Base-by-base conservation (phyloP, 139 green algal genomes). In the Chlorella sorokiniana region DNA sequence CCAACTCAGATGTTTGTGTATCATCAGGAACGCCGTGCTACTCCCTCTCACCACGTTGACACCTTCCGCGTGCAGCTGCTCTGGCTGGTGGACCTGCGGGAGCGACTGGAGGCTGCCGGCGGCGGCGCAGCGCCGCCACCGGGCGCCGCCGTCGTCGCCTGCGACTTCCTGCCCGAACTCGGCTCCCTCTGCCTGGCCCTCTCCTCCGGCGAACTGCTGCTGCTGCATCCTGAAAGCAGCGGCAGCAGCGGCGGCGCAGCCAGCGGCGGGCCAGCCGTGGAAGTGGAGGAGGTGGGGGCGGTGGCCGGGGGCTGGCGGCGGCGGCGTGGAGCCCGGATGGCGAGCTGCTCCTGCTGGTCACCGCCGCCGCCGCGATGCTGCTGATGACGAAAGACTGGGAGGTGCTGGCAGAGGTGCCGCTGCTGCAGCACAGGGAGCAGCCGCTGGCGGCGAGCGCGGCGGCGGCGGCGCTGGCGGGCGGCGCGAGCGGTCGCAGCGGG, bases 301-400 rank as follows among this genome's bases (percentile, higher is more conserved):
- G 63, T 96, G 23, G 69, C 92, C 22, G 94, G 88, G 93, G 94
- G 45, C 56, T 97, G 25, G 82, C 75, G 9, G 89, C 79, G 5
- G 64, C 88, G 71, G 83, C 84, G 3, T 95, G 90, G 92, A 95
- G 89, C 69, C 95, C 95, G 0, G 95, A 97, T 78, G 95, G 95
- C 1, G 91, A 98, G 79, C 65, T 92, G 51, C 71, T 98, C 44
- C 91, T 75, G 1, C 37, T 95, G 3, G 78, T 94, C n/a, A 93
- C 88, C 44, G 78, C 75, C 20, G 48, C 23, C 8, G 88, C 86
- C 37, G n/a, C n/a, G n/a, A 83, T 88, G 45, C 80, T 98, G 69
- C 83, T 97, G 69, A 76, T 98, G 10, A 95, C 98, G 91, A 96
- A 82, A 65, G 61, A 78, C 45, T 78, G 54, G 74, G 77, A 83